Evolutionary conservation across 1,139 yeast species (phyloP), one percentile per base, ranked within the genome.

Genomic region (Candida sojae): DNA sequence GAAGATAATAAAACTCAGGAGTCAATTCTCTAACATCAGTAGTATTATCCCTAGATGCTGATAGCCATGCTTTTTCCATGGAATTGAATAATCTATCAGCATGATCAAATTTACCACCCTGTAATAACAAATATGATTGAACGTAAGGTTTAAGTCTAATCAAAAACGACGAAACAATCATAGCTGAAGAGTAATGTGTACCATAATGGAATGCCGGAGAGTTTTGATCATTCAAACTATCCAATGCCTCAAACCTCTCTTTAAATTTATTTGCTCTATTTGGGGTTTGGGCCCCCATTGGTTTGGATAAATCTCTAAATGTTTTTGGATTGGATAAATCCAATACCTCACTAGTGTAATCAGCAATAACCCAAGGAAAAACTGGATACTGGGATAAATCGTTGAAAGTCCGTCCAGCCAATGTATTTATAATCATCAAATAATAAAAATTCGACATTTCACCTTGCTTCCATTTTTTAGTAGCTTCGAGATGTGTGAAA

Each of bases 361-460:
- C 96, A 0, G 95, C 84, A 51, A 89, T 76, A 0, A 89, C 88
- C 96, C 96, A 89, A 0, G 97, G 97, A 55, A 89, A 89, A 0
- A 89, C 87, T 0, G 96, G 96, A 60, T 89, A 89, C 56, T 89
- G 97, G 0, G 96, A 88, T 48, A 89, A 66, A 61, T 89, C 96
- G 63, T 89, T 89, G 63, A 84, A 88, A 0, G 96, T 88, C 55
- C 96, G 71, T 0, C 97, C 97, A 0, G 96, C 95, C 47, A 89
- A 64, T 0, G 95, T 88, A 59, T 89, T 89, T 26, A 89, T 70
- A 21, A 86, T 76, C 83, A 88, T 86, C 56, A 89, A 68, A 58
- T 89, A 89, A 60, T 84, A 86, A 56, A 89, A 89, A 60, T 89
- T 89, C 0, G 96, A 87, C 62, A 89, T 78, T 54, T 84, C 84